Evolutionary conservation across 2,329 filamentous ascomycete genomes (phyloP), one percentile per base, ranked within the genome.

Genomic region (Alternaria novae-zelandiae): DNA sequence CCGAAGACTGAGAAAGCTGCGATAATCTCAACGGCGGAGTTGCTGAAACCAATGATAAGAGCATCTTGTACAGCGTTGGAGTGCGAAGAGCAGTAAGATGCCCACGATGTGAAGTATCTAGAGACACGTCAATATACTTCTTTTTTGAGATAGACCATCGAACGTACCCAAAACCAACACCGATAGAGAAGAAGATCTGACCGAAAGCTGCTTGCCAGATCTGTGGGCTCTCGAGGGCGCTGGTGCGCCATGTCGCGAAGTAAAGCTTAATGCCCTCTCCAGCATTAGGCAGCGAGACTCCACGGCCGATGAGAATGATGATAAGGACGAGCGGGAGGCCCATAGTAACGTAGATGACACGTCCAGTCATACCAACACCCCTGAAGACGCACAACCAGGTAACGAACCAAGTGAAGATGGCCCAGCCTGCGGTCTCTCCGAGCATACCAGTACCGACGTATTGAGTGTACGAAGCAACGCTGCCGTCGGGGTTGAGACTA

Each of bases 181-280:
- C 85, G 0, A 83, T 86, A 0, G 83, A 85, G 74, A 86, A 87
- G 72, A 87, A 87, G 56, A 87, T 84, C 61, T 87, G 86, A 1
- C 58, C 58, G 63, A 57, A 45, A 23, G 86, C 86, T 15, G 84
- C 86, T 71, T 87, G 85, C 86, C 86, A 87, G 6, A 87, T 81
- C 2, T 79, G 79, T 0, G 84, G 84, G 20, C 28, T 30, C 15
- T 47, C 9, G 12, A 62, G 59, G 84, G 53, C 36, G 12, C 55
- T 54, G 6, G 44, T 53, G 36, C 63, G 41, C 64, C 65, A 67
- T 8, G 56, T 62, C 10, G 51, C 65, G 36, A 68, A 65, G 43
- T 68, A 68, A 6, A 67, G 21, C 26, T 60, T 63, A 17, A 67
- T 59, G 1, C 62, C 65, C 2, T 54, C 54, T 8, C 65, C 59